Evolutionary conservation across 2,329 filamentous ascomycete genomes (phyloP).

Genomic region (Taxawa tesnikishii): DNA sequence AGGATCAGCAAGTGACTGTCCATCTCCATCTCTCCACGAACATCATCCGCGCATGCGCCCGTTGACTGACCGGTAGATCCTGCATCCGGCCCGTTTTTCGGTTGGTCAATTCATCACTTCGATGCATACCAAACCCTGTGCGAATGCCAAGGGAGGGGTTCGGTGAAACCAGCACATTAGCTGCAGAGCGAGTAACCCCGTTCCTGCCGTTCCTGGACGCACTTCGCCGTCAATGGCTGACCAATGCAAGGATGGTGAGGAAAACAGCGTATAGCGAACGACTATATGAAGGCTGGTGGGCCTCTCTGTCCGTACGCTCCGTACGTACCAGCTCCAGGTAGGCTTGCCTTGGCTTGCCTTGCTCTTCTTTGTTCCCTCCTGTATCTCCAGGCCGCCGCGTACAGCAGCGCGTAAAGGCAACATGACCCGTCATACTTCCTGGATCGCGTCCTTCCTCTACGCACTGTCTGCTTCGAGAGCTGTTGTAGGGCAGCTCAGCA

Average conservation of each 20-base stretch:
- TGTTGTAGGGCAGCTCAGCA: constrained; percentile 12
- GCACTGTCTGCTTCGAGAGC: constrained; percentile 2
- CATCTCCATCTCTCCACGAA: too few relatives aligned
- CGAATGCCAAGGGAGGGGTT: too few relatives aligned
- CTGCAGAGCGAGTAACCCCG: not conserved
- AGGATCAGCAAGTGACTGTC: too few relatives aligned
- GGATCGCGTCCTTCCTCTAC: constrained; percentile 1
- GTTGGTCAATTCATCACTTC: too few relatives aligned
- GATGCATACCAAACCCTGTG: too few relatives aligned
- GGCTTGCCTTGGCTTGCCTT: not conserved
- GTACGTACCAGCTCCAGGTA: not conserved
- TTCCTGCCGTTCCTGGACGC: not conserved
- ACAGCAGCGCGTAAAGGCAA: too few relatives aligned
- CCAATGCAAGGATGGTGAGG: not conserved
- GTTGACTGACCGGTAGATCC: too few relatives aligned
- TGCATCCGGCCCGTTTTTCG: too few relatives aligned
- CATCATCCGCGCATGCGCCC: too few relatives aligned
- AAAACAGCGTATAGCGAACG: not conserved
- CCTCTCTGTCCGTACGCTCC: not conserved
- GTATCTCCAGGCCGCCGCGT: not conserved
- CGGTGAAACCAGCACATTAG: constrained; percentile 1
- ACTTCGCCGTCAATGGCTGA: not conserved
- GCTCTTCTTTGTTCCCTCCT: not conserved
- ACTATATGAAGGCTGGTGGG: not conserved
- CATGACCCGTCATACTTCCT: not conserved